Evolutionary conservation across 306 rosid species (phyloP).

Genomic region (Styphnolobium japonicum): DNA sequence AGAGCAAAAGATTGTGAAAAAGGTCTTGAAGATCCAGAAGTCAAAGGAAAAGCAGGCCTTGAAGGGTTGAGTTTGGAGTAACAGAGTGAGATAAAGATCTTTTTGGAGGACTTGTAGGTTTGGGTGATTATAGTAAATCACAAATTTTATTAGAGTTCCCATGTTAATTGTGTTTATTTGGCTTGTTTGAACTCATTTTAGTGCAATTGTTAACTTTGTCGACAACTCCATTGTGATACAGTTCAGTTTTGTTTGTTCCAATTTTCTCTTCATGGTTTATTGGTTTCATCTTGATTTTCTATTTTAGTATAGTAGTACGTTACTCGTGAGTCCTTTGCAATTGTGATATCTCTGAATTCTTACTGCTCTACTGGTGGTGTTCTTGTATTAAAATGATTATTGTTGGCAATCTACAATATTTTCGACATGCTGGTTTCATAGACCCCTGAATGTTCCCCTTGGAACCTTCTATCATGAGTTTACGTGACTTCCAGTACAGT

Average conservation of each 20-base stretch:
- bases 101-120: conserved; percentile 38
- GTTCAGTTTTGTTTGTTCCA: conserved; percentile 32
- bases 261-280: neutral
- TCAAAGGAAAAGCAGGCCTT: conserved; percentile 59
- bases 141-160: conserved; percentile 28
- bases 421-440: too few species aligned
- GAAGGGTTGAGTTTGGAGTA: conserved; percentile 39
- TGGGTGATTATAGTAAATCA: conserved; percentile 29
- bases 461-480: too few species aligned
- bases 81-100: neutral
- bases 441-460: too few species aligned
- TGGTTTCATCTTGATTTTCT: neutral
- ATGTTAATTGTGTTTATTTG: conserved; percentile 25
- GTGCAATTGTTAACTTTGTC: conserved; percentile 28
- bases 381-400: too few species aligned
- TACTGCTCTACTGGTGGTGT: neutral
- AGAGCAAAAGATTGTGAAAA: conserved; percentile 77
- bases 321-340: neutral
- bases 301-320: neutral
- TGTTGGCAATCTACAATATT: too few species aligned
- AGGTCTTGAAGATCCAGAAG: conserved; percentile 83
- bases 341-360: neutral
- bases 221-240: conserved; percentile 36
- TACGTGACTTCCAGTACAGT: too few species aligned
- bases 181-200: conserved; percentile 32